Evolutionary conservation across 2,329 filamentous ascomycete genomes (phyloP).

Genomic region (Fusarium sp.): DNA sequence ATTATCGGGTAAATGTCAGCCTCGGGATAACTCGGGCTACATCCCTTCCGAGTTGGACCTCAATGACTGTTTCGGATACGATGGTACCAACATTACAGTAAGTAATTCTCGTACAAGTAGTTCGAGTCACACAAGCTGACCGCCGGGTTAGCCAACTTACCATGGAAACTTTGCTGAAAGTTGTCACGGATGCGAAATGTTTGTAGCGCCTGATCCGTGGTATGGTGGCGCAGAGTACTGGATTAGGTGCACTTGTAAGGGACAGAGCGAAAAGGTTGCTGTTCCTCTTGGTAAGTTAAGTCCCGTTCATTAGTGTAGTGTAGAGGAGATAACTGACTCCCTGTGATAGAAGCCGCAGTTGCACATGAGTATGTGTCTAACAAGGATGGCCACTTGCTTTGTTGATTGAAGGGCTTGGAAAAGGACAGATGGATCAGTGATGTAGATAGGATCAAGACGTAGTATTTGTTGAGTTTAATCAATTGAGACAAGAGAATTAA

Average conservation of each 20-base stretch:
- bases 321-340: neutral
- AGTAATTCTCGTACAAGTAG: rapidly evolving
- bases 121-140: rapidly evolving
- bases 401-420: neutral
- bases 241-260: neutral
- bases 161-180: neutral
- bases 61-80: conserved; percentile 15
- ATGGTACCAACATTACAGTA: neutral
- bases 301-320: rapidly evolving
- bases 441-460: neutral
- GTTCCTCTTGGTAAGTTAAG: neutral
- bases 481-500: neutral
- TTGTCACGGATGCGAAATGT: neutral
- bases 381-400: neutral
- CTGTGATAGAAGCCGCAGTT: neutral
- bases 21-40: conserved; percentile 14
- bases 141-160: neutral
- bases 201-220: conserved; percentile 6
- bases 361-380: conserved; percentile 19
- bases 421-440: neutral
- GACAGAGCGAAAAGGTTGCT: neutral
- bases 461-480: neutral
- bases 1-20: neutral
- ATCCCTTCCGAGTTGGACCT: neutral
- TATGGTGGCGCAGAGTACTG: neutral